Evolutionary conservation across 208 protist genomes (phyloP).

Genomic region (Blastocrithidia nonstop): DNA sequence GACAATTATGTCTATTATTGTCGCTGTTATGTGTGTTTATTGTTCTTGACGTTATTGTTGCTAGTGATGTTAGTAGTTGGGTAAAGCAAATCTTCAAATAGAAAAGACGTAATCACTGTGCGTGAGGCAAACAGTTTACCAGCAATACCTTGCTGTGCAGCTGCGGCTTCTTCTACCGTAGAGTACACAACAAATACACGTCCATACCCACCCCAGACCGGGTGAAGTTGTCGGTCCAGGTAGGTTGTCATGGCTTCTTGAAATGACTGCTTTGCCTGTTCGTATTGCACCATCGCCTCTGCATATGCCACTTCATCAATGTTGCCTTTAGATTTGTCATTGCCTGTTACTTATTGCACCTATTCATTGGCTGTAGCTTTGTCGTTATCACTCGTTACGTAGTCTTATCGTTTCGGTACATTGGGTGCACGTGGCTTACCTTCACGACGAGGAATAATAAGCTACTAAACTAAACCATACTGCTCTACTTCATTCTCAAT

Average conservation of each 20-base stretch:
- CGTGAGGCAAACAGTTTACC: slow-evolving; percentile 70
- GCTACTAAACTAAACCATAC: slow-evolving; percentile 56
- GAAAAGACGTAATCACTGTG: slow-evolving; percentile 82
- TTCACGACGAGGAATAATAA: slow-evolving; percentile 68
- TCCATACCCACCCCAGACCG: slow-evolving; percentile 66
- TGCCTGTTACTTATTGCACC: no score
- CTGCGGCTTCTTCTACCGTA: slow-evolving; percentile 66
- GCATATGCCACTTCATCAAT: slow-evolving; percentile 8
- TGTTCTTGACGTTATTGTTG: no score
- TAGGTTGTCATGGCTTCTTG: slow-evolving; percentile 30
- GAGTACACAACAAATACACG: slow-evolving; percentile 80
- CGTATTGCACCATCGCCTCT: slow-evolving; percentile 21
- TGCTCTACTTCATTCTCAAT: slow-evolving; percentile 74
- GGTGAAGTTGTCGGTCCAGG: slow-evolving; percentile 44
- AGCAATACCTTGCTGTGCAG: slow-evolving; percentile 63
- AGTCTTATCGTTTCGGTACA: slow-evolving; percentile 18
- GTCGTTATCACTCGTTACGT: slow-evolving; percentile 6
- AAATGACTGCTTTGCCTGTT: slow-evolving; percentile 29
- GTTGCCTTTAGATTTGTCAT: no score
- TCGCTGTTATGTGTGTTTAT: no score
- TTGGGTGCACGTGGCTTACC: slow-evolving; percentile 37
- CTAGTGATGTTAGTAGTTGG: slow-evolving; percentile 7
- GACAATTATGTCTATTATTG: neutral
- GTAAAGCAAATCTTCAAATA: slow-evolving; percentile 70
- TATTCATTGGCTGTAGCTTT: slow-evolving; percentile 2